These are phyloP conservation scores for Tetraselmis chui DNA, from an alignment of 139 green algal genomes.

Conservation along the genomic window DNA sequence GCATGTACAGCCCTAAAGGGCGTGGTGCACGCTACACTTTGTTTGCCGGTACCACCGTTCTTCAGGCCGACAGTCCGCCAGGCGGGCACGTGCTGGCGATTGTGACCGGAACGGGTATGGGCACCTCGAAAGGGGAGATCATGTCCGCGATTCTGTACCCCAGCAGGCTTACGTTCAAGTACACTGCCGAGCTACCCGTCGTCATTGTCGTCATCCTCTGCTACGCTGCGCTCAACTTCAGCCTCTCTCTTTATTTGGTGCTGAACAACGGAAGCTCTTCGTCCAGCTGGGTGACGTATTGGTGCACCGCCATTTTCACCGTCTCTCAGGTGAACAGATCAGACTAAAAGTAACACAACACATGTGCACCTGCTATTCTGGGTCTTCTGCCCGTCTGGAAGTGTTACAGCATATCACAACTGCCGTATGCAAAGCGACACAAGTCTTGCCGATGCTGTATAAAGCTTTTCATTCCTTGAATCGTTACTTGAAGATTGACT, in stretches of 20 bases:
- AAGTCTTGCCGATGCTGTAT: too few relatives aligned
- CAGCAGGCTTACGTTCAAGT: slow-evolving; percentile 13
- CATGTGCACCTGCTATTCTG: too few relatives aligned
- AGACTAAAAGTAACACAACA: too few relatives aligned
- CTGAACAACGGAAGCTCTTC: slow-evolving; percentile 5
- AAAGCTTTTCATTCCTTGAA: too few relatives aligned
- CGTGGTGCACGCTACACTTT: not conserved
- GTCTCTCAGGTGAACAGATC: not conserved
- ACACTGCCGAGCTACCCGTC: slow-evolving; percentile 17
- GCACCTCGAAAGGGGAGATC: slow-evolving; percentile 11
- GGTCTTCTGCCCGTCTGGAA: too few relatives aligned
- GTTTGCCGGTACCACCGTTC: slow-evolving; percentile 1
- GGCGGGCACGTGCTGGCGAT: not conserved
- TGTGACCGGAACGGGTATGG: slow-evolving; percentile 4
- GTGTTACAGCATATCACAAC: too few relatives aligned
- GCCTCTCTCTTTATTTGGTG: slow-evolving; percentile 6
- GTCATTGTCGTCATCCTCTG: slow-evolving; percentile 12
- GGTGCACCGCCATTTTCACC: not conserved
- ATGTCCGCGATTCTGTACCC: slow-evolving; percentile 18
- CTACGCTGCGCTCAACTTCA: slow-evolving; percentile 5
- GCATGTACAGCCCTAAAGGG: not conserved
- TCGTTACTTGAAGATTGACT: too few relatives aligned
- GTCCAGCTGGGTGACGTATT: slow-evolving; percentile 15
- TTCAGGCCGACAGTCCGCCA: not conserved
- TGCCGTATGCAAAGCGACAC: too few relatives aligned